phyloP scores from a whole-genome alignment of 164 flowering plant species.

The Echeveria elegans region DNA sequence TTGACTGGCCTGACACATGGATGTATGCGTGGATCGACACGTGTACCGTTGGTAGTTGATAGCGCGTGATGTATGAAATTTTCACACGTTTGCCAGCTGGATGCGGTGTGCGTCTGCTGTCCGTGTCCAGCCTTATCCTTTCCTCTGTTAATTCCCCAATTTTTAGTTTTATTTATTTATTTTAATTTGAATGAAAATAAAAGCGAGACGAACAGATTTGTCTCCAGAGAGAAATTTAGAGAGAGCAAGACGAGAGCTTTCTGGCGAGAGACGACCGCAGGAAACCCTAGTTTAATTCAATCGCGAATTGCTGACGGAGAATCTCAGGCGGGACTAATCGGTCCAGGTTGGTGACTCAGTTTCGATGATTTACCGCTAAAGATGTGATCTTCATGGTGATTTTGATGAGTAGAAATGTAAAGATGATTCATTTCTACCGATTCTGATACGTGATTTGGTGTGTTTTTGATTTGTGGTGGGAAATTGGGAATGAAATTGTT shows the following conservation, averaged over 20 bases:
- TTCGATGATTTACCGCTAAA: neutral
- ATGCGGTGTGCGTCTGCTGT: constrained; percentile 18
- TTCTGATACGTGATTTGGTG: neutral
- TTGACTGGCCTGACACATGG: too few relatives aligned
- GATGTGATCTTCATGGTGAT: neutral
- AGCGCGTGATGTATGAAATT: neutral
- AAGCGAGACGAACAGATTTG: neutral
- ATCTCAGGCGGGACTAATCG: neutral
- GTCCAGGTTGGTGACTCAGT: neutral
- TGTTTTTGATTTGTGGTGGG: neutral
- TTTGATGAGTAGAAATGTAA: neutral
- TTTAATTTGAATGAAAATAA: neutral
- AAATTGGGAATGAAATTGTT: neutral
- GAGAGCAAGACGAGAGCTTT: neutral
- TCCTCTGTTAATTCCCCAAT: constrained; percentile 8
- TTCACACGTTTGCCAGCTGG: constrained; percentile 7
- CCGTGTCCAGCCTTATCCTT: constrained; percentile 55
- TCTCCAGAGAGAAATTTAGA: neutral
- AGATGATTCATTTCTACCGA: neutral
- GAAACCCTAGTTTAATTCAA: constrained; percentile 8
- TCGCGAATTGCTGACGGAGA: neutral
- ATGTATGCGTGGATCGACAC: too few relatives aligned
- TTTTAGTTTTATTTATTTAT: neutral
- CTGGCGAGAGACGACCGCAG: neutral
- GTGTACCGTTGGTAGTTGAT: neutral